These are phyloP conservation scores for Xanthoparmelia taractica DNA, from an alignment of 495 filamentous ascomycete genomes.

Conservation along the genomic window DNA sequence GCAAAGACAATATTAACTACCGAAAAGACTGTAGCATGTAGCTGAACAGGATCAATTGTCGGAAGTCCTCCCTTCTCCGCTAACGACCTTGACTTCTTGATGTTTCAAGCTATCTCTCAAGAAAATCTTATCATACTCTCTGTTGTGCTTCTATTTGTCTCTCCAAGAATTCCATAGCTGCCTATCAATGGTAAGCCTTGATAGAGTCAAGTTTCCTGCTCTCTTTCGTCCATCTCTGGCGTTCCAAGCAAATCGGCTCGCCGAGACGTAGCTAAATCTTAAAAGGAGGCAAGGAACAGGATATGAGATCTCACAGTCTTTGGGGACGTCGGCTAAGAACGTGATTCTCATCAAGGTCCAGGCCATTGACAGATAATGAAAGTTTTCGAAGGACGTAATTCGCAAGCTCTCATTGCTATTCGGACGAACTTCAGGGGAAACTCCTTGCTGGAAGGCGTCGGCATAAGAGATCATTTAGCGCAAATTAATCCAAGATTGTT, in stretches of 20 bases:
- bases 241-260: constrained; percentile 15
- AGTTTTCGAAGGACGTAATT: constrained; percentile 21
- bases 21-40: too few species aligned
- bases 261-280: constrained; percentile 14
- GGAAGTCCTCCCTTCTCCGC: too few species aligned
- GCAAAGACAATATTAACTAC: too few species aligned
- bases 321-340: constrained; percentile 1
- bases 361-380: constrained; percentile 19
- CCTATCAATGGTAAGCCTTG: constrained; percentile 11
- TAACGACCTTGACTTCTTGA: too few species aligned
- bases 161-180: constrained; percentile 14
- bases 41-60: too few species aligned
- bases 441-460: constrained; percentile 15
- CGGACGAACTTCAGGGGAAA: constrained; percentile 8
- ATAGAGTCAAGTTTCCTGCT: constrained; percentile 14
- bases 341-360: constrained; percentile 15
- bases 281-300: constrained; percentile 9
- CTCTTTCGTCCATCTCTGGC: constrained; percentile 16
- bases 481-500: constrained; percentile 11
- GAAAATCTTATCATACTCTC: too few species aligned
- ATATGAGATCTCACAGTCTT: constrained; percentile 4
- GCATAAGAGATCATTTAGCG: constrained; percentile 17
- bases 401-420: constrained; percentile 11
- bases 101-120: too few species aligned
- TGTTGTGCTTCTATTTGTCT: too few species aligned